Percentiles rank a stretch among this genome's conserved stretches.
phyloP scores from a whole-genome alignment of 2,329 filamentous ascomycete species.

The Beauveria brongniartii region DNA sequence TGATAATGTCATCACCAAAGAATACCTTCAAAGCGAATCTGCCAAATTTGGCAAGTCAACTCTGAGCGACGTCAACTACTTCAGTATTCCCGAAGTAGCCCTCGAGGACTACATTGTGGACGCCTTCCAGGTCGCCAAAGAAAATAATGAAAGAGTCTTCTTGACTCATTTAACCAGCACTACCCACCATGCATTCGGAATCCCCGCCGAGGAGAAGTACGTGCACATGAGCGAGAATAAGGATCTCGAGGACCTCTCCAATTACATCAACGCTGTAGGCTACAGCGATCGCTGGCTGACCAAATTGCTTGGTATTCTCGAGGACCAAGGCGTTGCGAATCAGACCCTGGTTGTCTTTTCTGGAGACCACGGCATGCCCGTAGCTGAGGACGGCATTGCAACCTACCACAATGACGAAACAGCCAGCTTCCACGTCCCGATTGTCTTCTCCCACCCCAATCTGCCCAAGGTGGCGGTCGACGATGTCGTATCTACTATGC shows the following conservation, averaged over 20 bases:
- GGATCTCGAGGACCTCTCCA: constrained; percentile 24
- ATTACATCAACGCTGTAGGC: constrained; percentile 26
- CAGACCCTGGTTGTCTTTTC: constrained; percentile 26
- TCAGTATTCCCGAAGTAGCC: constrained; percentile 23
- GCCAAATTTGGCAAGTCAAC: constrained; percentile 23
- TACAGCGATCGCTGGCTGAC: constrained; percentile 27
- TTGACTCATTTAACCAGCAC: constrained; percentile 29
- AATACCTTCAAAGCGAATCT: constrained; percentile 22
- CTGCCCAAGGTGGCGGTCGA: constrained; percentile 23
- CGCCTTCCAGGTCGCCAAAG: constrained; percentile 21
- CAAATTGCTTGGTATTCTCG: constrained; percentile 22
- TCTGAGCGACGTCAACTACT: constrained; percentile 26
- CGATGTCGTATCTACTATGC: constrained; percentile 23
- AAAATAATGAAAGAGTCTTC: constrained; percentile 25
- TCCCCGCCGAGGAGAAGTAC: constrained; percentile 22
- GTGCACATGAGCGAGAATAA: constrained; percentile 19
- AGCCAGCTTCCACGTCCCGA: constrained; percentile 25
- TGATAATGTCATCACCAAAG: constrained; percentile 20
- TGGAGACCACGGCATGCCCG: constrained; percentile 26
- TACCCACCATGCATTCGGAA: constrained; percentile 25
- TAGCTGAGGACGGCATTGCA: constrained; percentile 23
- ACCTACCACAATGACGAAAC: constrained; percentile 27
- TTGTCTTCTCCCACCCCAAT: constrained; percentile 26
- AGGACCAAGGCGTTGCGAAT: constrained; percentile 25
- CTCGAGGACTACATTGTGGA: constrained; percentile 27